Conservation (phyloP, 1,139 yeast genomes). For the Saccharomycopsis hybrid region DNA sequence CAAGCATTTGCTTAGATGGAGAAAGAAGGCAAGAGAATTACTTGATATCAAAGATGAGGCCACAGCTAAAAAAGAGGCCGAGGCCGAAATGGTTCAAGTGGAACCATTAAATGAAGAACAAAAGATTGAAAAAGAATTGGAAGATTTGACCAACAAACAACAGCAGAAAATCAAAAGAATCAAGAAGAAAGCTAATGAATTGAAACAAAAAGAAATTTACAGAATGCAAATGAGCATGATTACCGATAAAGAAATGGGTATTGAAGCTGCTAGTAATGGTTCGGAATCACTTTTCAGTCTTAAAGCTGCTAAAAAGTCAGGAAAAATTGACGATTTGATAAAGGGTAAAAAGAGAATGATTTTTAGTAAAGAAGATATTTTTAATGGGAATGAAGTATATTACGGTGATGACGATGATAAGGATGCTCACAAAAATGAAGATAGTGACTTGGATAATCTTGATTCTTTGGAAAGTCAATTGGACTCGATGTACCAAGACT, state of each 20-base stretch:
- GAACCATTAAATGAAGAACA: conserved; percentile 83
- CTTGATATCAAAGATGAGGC: conserved; percentile 61
- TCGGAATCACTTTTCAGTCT: conserved; percentile 77
- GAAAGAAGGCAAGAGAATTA: conserved; percentile 76
- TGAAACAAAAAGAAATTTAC: conserved; percentile 78
- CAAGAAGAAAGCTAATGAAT: conserved; percentile 74
- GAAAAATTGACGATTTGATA: conserved; percentile 64
- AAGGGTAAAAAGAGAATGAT: conserved; percentile 81
- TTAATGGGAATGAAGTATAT: conserved; percentile 50
- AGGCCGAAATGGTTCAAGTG: conserved; percentile 44
- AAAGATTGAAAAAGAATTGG: conserved; percentile 77
- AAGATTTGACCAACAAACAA: conserved; percentile 65
- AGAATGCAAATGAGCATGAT: conserved; percentile 97
- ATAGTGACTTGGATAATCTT: conserved; percentile 47
- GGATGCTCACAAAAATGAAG: conserved; percentile 32
- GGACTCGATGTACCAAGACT: conserved; percentile 72
- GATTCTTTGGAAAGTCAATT: conserved; percentile 78
- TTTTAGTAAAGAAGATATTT: conserved; percentile 48
- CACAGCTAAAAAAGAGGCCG: no score
- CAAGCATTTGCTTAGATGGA: conserved; percentile 75
- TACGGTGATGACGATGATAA: conserved; percentile 38
- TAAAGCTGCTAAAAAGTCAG: conserved; percentile 79
- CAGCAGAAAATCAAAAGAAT: conserved; percentile 67
- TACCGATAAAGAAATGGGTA: conserved; percentile 87
- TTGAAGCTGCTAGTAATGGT: conserved; percentile 84